A percentile compares a stretch with the other conserved stretches of the same genome.
phyloP scores from a whole-genome alignment of 805 yeast genomes.

The Cyberlindnera veronae region DNA sequence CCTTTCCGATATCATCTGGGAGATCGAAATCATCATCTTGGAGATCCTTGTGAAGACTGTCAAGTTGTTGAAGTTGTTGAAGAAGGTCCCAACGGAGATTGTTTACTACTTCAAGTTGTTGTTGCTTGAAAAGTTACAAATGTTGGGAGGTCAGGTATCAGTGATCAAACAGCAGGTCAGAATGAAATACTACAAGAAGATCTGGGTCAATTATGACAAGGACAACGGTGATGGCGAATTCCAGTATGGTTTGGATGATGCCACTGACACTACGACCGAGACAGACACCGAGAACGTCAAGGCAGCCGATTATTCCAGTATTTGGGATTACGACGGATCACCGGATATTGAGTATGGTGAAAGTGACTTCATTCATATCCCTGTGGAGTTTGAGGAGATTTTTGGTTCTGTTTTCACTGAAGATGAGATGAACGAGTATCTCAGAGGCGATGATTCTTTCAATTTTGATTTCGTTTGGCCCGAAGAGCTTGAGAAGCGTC shows the following conservation, averaged over 20 bases:
- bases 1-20: slow-evolving; percentile 21
- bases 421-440: slow-evolving; percentile 13
- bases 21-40: slow-evolving; percentile 18
- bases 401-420: slow-evolving; percentile 11
- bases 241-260: neutral
- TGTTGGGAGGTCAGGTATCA: slow-evolving; percentile 2
- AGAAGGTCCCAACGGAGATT: slow-evolving; percentile 17
- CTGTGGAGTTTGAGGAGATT: slow-evolving; percentile 12
- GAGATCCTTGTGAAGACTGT: slow-evolving; percentile 13
- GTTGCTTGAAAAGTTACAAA: slow-evolving; percentile 15
- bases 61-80: slow-evolving; percentile 14
- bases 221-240: neutral
- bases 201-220: slow-evolving; percentile 11
- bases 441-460: slow-evolving; percentile 15
- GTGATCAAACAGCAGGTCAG: neutral
- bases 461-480: slow-evolving; percentile 15
- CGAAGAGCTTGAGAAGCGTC: neutral
- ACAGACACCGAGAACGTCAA: slow-evolving; percentile 2
- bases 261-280: neutral
- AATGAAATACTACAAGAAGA: slow-evolving; percentile 6
- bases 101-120: slow-evolving; percentile 17
- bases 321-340: slow-evolving; percentile 12
- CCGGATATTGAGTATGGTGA: slow-evolving; percentile 13
- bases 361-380: slow-evolving; percentile 7
- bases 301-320: neutral